A percentile compares a stretch with the other conserved stretches of the same genome.
Conservation (phyloP, 768 basidiomycete species). For the Phallus indusiatus region DNA sequence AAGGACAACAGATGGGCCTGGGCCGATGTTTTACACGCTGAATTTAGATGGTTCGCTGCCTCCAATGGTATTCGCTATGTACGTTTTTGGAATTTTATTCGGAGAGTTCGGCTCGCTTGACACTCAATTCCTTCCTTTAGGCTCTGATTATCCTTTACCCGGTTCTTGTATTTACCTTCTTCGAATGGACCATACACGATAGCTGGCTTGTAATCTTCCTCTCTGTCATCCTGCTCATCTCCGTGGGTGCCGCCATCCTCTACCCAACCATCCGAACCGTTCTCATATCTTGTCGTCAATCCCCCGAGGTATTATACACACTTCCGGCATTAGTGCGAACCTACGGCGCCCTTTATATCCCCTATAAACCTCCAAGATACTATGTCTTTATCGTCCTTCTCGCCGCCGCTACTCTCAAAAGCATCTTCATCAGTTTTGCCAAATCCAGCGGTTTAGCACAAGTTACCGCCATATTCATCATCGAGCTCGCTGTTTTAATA, state of each 20-base stretch:
- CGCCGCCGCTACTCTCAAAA: constrained; percentile 50
- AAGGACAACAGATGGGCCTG: constrained; percentile 17
- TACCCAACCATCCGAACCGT: constrained; percentile 41
- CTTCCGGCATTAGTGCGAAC: constrained; percentile 28
- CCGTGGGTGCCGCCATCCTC: constrained; percentile 37
- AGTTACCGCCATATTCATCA: constrained; percentile 51
- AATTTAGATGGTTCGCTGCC: constrained; percentile 5
- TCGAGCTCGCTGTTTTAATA: constrained; percentile 55
- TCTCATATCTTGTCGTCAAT: constrained; percentile 33
- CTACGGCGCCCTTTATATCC: constrained; percentile 53
- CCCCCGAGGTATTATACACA: constrained; percentile 30
- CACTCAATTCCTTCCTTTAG: constrained; percentile 22
- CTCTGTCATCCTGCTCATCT: constrained; percentile 59
- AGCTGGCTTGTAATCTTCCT: constrained; percentile 80
- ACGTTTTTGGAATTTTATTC: constrained; percentile 21
- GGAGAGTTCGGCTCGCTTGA: background rate
- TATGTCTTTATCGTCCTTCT: constrained; percentile 57
- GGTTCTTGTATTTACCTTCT: constrained; percentile 67
- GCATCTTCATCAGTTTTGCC: constrained; percentile 63
- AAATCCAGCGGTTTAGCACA: constrained; percentile 56
- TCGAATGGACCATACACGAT: constrained; percentile 86
- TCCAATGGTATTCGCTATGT: constrained; percentile 47
- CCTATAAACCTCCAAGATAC: constrained; percentile 57
- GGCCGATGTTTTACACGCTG: constrained; percentile 13
- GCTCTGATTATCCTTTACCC: constrained; percentile 60